Evolutionary conservation across 768 basidiomycete species (phyloP), one percentile per base, ranked within the genome.

Genomic region (Rhodotorula graminis): DNA sequence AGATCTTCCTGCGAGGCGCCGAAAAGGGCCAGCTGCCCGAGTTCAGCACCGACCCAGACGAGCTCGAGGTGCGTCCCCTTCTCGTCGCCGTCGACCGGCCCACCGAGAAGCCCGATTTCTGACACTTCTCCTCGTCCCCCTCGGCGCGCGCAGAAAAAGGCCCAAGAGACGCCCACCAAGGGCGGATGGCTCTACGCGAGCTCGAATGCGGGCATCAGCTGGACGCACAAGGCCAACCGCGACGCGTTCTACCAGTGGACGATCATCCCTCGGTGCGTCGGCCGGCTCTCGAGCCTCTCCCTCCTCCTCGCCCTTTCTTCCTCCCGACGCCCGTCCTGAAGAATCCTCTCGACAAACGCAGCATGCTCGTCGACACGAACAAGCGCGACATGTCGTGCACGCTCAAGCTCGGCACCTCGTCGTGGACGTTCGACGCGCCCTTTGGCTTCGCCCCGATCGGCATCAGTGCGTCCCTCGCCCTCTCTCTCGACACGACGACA

Each of bases 131-230:
- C 55, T 31, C 29, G n/a, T n/a, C n/a, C n/a, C n/a, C n/a, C n/a
- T n/a, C n/a, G n/a, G n/a, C n/a, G 23, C 55, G 5, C 10, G 55
- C 23, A 80, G 63, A 80, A 81, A 60, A 79, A 80, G 5, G 83
- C 83, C 10, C 83, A 83, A 80, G 78, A 82, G 74, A 83, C 82
- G 64, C 77, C 84, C 44, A 84, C 80, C 65, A 83, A 84, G 71
- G 81, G 85, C 46, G 84, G 89, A 16, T 93, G 88, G 82, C 83
- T 87, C 82, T 93, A 92, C 77, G 88, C 88, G 5, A 86, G 85
- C 67, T 90, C 90, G 55, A 90, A 87, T 72, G 91, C 92, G 18
- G 92, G 92, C 1, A 85, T 86, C 6, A 83, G 84, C 67, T 82
- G 84, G 42, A 93, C 92, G 3, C 86, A 89, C 78, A 82, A 79